Base-by-base conservation (phyloP, 768 basidiomycete genomes). In the Gloeopeniophorella convolvens region DNA sequence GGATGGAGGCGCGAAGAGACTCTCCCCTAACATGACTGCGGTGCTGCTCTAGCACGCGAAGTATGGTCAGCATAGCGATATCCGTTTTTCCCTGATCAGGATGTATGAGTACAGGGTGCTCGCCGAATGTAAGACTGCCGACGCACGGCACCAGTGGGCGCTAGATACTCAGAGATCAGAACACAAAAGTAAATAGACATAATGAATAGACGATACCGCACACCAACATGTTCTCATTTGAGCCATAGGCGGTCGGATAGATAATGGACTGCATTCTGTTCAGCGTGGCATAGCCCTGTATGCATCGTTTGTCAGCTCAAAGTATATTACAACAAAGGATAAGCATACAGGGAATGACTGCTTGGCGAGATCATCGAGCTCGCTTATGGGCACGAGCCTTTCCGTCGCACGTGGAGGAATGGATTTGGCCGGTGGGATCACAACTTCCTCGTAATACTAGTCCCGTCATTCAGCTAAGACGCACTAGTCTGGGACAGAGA, bases 191-290 rank as follows among this genome's bases (percentile, higher is more conserved):
- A 44, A 15, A 10, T 33, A 23, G 24, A 35, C 18, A 28, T 31
- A 54, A 55, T 50, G 30, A 20, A 45, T 12, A 21, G 40, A 31
- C 39, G 27, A 67, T 61, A 89, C 89, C 91, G 62, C 91, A 94
- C 31, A 99, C 76, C 21, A 99, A 80, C 72, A 99, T 78, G 63
- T 99, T 99, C 68, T 97, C 96, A 58, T 96, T 98, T 1, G 90
- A 85, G n/a, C 78, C 72, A 66, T 95, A 97, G 1, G 94, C 96
- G 3, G 89, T 89, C 0, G 87, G 84, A 68, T 85, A 97, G 16
- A 98, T 84, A 53, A 97, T 91, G 1, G 91, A 94, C 63, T 99
- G 96, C 51, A 99, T 86, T 56, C 96, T 78, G 64, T 99, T 99
- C 56, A 99, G 72, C 9, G 83, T 74, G 27, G 74, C 70, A 62